Conservation (phyloP, 176 grass and related monocot species). For the Elaeis guineensis region DNA sequence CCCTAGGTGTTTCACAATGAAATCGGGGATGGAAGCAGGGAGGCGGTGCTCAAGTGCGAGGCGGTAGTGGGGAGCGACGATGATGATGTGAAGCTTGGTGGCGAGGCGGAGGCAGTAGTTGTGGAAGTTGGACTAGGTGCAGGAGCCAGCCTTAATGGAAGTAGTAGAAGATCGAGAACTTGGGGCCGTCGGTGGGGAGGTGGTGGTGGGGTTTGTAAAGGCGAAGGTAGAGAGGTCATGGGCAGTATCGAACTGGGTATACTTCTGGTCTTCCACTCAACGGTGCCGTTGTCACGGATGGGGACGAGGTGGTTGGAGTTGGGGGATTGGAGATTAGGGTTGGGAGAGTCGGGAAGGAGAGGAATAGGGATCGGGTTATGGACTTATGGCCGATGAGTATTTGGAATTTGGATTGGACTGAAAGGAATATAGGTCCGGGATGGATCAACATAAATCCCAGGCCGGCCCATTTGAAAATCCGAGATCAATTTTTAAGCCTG, state of each 20-base stretch:
- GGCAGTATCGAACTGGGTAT: slow-evolving; percentile 22
- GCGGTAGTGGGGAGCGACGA: slow-evolving; percentile 76
- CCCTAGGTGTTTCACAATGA: too few species aligned
- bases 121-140: slow-evolving; percentile 13
- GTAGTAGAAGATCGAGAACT: slow-evolving; percentile 8
- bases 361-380: too few species aligned
- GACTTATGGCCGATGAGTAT: too few species aligned
- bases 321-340: slow-evolving; percentile 28
- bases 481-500: too few species aligned
- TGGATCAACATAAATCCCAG: too few species aligned
- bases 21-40: too few species aligned
- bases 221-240: slow-evolving; percentile 29
- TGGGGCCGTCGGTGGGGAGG: background rate
- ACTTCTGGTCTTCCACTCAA: slow-evolving; percentile 42
- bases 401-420: too few species aligned
- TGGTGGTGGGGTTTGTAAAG: slow-evolving; percentile 5
- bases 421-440: too few species aligned
- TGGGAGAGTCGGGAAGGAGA: too few species aligned
- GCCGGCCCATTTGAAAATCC: too few species aligned
- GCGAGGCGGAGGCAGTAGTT: slow-evolving; percentile 17
- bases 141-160: slow-evolving; percentile 15
- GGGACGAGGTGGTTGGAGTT: slow-evolving; percentile 30
- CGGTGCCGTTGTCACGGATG: slow-evolving; percentile 30
- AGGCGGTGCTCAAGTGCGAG: slow-evolving; percentile 68
- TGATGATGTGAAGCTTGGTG: slow-evolving; percentile 22